Evolutionary conservation across 2,329 filamentous ascomycete genomes (phyloP).

Genomic region (Monosporascus sp.): DNA sequence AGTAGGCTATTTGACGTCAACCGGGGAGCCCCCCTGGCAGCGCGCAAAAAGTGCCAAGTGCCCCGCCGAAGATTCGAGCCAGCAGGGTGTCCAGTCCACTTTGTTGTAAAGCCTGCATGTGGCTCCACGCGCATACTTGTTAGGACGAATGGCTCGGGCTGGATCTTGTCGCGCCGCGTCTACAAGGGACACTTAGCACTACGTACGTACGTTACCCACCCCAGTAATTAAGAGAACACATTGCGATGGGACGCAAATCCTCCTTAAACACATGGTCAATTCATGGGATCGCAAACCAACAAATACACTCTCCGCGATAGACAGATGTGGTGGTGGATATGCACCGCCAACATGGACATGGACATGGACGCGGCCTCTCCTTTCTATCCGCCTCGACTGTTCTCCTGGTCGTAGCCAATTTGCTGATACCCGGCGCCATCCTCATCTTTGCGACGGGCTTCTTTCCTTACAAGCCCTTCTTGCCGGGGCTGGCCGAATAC

Average conservation of each 20-base stretch:
- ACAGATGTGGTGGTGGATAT: conserved; percentile 1
- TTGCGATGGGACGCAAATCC: not conserved
- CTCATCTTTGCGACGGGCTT: conserved; percentile 82
- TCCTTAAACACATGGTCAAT: not conserved
- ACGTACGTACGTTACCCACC: too few species aligned
- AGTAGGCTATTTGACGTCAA: too few species aligned
- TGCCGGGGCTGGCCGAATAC: conserved; percentile 76
- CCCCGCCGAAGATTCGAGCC: too few species aligned
- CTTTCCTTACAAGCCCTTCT: conserved; percentile 94
- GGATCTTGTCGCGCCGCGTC: too few species aligned
- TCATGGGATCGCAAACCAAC: not conserved
- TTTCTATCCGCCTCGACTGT: conserved; percentile 25
- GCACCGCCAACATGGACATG: conserved; percentile 2
- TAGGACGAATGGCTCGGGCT: too few species aligned
- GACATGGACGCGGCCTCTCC: conserved; percentile 19
- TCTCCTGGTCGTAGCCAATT: conserved; percentile 62
- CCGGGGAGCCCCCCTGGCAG: too few species aligned
- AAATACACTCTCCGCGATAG: not conserved
- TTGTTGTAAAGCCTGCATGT: too few species aligned
- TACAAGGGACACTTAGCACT: too few species aligned
- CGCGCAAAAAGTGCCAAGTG: too few species aligned
- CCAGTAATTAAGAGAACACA: too few species aligned
- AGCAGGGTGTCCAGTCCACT: too few species aligned
- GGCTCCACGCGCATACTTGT: too few species aligned
- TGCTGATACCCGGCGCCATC: conserved; percentile 71